These are phyloP conservation scores for Telfairia occidentalis DNA, from an alignment of 331 rosid genomes.

Conservation along the genomic window DNA sequence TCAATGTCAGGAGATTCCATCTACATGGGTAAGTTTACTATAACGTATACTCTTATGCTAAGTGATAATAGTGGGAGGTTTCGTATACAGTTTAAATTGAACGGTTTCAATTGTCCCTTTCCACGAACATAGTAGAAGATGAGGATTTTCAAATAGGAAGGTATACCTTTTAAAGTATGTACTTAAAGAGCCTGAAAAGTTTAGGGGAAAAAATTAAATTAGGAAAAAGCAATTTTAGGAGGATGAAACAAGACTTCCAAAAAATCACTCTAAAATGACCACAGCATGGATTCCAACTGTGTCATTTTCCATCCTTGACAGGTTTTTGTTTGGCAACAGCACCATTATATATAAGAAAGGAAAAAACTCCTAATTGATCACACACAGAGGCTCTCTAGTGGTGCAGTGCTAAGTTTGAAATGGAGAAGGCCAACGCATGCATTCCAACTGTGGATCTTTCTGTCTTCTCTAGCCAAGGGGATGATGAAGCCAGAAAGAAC, in stretches of 20 bases:
- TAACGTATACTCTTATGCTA: no score
- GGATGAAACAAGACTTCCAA: neutral
- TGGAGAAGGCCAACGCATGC: slow-evolving; percentile 20
- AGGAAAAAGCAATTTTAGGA: neutral
- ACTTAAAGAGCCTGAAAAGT: neutral
- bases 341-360: no score
- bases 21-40: no score
- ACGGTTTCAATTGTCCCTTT: no score
- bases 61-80: no score
- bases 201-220: neutral
- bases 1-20: no score
- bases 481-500: slow-evolving; percentile 18
- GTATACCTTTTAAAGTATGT: neutral
- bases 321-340: neutral
- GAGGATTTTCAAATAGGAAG: neutral
- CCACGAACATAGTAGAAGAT: no score
- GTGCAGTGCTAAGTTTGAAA: no score
- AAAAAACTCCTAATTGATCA: no score
- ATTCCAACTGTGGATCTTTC: slow-evolving; percentile 39
- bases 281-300: neutral
- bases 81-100: no score
- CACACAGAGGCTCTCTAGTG: no score
- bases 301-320: neutral
- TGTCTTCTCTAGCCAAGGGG: slow-evolving; percentile 17
- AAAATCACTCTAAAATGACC: neutral